These are phyloP conservation scores for Coccomyxa sp. DNA, from an alignment of 139 green algal genomes.

Conservation along the genomic window DNA sequence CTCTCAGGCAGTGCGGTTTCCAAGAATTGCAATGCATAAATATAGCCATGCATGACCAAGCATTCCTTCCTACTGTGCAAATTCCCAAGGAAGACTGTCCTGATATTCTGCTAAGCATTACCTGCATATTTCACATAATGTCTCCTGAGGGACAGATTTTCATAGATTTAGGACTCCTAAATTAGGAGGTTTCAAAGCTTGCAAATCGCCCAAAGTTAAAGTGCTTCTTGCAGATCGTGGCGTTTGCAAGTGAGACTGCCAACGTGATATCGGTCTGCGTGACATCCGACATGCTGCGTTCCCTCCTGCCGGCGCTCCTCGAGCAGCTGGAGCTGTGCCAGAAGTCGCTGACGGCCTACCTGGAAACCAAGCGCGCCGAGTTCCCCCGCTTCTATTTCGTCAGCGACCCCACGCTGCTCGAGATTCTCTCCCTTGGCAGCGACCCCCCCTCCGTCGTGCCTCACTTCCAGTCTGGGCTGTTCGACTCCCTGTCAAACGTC, in stretches of 20 bases:
- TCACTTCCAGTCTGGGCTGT: constrained; percentile 95
- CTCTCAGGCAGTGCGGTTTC: no score
- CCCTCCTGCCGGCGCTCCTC: constrained; percentile 84
- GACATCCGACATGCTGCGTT: constrained; percentile 85
- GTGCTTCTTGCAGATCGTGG: constrained; percentile 63
- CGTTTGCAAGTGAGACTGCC: constrained; percentile 65
- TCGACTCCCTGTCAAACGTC: constrained; percentile 85
- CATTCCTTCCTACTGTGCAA: no score
- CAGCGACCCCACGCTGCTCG: constrained; percentile 91
- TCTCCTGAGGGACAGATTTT: no score
- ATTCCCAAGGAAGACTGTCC: no score
- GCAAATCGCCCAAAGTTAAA: no score
- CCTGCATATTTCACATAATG: no score
- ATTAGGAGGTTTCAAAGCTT: no score
- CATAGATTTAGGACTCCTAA: no score
- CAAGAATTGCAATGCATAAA: no score
- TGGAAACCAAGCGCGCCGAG: constrained; percentile 92
- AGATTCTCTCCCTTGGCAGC: constrained; percentile 91
- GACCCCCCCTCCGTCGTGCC: constrained; percentile 86
- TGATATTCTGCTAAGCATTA: no score
- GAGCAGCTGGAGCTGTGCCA: constrained; percentile 96
- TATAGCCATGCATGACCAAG: no score
- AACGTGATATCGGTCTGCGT: constrained; percentile 83
- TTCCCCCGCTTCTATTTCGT: constrained; percentile 99
- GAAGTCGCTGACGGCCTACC: constrained; percentile 88